These are phyloP conservation scores for Aspergillus brunneoviolaceus DNA, from an alignment of 2,329 filamentous ascomycete species.

Conservation along the genomic window DNA sequence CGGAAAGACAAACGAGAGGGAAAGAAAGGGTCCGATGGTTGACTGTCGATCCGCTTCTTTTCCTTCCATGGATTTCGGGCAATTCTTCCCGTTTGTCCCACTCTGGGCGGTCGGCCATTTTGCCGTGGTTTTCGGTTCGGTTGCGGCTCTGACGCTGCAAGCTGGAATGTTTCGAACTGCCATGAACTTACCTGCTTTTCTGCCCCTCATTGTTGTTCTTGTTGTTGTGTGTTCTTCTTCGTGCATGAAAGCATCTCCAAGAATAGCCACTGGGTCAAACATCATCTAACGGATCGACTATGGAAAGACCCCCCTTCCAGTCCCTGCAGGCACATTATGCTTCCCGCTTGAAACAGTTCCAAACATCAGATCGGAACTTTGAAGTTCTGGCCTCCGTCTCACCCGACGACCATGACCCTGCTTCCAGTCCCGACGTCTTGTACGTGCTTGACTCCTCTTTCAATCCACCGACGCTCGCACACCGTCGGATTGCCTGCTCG, in stretches of 20 bases:
- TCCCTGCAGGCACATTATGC: conserved; percentile 40
- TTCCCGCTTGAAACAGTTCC: conserved; percentile 45
- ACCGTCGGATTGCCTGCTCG: conserved; percentile 55
- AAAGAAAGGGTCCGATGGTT: neutral
- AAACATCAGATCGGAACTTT: conserved; percentile 37
- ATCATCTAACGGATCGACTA: neutral
- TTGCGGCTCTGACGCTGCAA: neutral
- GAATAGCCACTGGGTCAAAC: neutral
- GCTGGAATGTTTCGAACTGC: neutral
- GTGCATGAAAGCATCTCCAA: neutral
- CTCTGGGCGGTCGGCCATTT: neutral
- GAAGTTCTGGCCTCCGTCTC: conserved; percentile 33
- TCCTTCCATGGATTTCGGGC: neutral
- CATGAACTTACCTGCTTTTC: neutral
- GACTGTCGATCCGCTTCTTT: neutral
- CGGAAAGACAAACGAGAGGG: neutral
- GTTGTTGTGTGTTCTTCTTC: neutral
- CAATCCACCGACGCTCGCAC: conserved; percentile 63
- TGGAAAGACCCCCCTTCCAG: conserved; percentile 23
- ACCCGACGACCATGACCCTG: conserved; percentile 12
- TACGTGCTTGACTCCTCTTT: conserved; percentile 67
- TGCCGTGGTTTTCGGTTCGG: neutral
- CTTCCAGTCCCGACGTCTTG: conserved; percentile 39
- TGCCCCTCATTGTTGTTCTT: neutral
- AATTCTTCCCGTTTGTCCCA: neutral